A percentile compares a stretch with the other conserved stretches of the same genome.
These are phyloP conservation scores for Sicyos edulis DNA, from an alignment of 306 rosid species.

Conservation along the genomic window DNA sequence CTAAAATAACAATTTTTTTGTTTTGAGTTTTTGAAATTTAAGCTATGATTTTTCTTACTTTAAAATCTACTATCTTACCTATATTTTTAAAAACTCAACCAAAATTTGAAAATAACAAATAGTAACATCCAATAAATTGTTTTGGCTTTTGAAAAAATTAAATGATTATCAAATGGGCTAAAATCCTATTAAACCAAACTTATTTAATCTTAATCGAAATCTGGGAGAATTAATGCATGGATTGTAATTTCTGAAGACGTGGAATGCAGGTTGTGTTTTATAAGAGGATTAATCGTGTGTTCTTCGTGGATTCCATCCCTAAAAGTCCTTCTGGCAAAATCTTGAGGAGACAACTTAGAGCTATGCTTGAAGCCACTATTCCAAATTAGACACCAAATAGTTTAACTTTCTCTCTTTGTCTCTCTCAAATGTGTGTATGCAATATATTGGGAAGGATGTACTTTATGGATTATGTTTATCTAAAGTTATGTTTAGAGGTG, in stretches of 20 bases:
- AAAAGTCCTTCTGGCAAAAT: slow-evolving; percentile 75
- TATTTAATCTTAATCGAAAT: neutral
- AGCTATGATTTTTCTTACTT: no score
- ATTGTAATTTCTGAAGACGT: neutral
- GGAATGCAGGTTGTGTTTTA: slow-evolving; percentile 67
- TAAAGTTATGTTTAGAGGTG: neutral
- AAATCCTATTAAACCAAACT: no score
- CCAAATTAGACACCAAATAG: slow-evolving; percentile 26
- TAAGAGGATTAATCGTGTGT: slow-evolving; percentile 58
- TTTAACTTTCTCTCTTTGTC: neutral
- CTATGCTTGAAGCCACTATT: slow-evolving; percentile 33
- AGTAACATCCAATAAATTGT: no score
- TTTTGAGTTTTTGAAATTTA: no score
- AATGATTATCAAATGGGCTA: no score
- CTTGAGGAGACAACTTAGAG: slow-evolving; percentile 41
- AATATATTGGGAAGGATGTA: neutral
- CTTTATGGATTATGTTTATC: slow-evolving; percentile 1
- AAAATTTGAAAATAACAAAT: no score
- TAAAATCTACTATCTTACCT: no score
- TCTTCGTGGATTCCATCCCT: slow-evolving; percentile 63
- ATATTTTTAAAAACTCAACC: no score
- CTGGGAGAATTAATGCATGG: neutral
- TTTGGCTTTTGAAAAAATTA: no score
- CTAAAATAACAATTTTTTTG: no score
- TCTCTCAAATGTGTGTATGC: neutral